These are phyloP conservation scores for Scutellaria baicalensis DNA, from an alignment of 257 asterid species.

Conservation along the genomic window DNA sequence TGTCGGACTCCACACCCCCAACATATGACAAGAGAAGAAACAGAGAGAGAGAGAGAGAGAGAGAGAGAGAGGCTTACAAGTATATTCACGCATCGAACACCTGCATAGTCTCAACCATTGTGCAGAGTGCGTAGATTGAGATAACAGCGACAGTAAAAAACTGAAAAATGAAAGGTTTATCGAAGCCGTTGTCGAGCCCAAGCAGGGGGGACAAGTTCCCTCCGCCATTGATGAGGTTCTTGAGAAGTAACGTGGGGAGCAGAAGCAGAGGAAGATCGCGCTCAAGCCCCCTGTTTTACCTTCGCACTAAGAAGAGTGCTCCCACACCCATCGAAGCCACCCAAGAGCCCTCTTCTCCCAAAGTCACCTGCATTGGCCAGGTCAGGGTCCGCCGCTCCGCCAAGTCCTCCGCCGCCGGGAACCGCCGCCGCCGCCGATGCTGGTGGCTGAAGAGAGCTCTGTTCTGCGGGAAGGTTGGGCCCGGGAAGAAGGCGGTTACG, in stretches of 20 bases:
- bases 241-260: conserved; percentile 62
- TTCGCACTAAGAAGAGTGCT: conserved; percentile 30
- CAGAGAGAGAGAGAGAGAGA: too few relatives aligned
- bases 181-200: conserved; percentile 75
- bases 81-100: too few relatives aligned
- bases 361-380: conserved; percentile 90
- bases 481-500: conserved; percentile 12
- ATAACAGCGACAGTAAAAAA: background rate
- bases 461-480: conserved; percentile 5
- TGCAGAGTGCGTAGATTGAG: background rate
- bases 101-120: background rate
- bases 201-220: conserved; percentile 68
- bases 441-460: conserved; percentile 28
- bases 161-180: conserved; percentile 42
- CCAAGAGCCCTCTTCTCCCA: conserved; percentile 79
- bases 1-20: too few relatives aligned
- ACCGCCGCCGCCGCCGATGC: conserved; percentile 29
- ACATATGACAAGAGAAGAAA: too few relatives aligned
- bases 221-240: conserved; percentile 74
- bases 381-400: conserved; percentile 61
- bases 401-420: conserved; percentile 11
- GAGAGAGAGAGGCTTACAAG: background rate
- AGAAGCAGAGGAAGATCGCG: conserved; percentile 67
- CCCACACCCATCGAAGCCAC: conserved; percentile 23
- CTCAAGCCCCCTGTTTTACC: conserved; percentile 60